A percentile compares a stretch with the other conserved stretches of the same genome.
Evolutionary conservation across 768 basidiomycete genomes (phyloP).

Genomic region (Hericium coralloides): DNA sequence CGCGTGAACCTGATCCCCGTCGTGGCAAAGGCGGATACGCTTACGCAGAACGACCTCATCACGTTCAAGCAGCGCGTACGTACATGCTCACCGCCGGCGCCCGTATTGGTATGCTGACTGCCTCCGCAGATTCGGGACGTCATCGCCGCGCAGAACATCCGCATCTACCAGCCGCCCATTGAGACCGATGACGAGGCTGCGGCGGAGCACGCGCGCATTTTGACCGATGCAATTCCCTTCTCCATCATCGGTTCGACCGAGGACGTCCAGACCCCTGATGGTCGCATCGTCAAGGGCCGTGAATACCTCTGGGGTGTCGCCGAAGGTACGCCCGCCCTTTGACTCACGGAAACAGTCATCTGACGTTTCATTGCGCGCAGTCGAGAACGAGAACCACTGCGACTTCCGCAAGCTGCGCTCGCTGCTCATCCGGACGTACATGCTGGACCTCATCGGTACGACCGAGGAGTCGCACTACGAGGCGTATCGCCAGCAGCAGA

Average conservation of each 20-base stretch:
- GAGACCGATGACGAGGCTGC: conserved; percentile 82
- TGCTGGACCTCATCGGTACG: conserved; percentile 95
- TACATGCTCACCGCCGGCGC: conserved; percentile 11
- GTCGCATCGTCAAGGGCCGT: conserved; percentile 90
- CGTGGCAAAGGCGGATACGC: conserved; percentile 94
- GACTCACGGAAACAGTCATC: not conserved
- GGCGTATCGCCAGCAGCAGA: conserved; percentile 95
- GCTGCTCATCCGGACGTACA: conserved; percentile 92
- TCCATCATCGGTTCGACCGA: conserved; percentile 97
- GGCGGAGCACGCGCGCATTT: conserved; percentile 80
- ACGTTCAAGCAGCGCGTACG: conserved; percentile 88
- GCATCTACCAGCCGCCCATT: conserved; percentile 89
- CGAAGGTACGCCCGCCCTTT: conserved; percentile 51
- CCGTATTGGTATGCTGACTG: conserved; percentile 8
- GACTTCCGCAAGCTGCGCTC: conserved; percentile 98
- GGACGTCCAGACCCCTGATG: conserved; percentile 87
- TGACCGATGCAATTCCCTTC: conserved; percentile 92
- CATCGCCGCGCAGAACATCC: conserved; percentile 84
- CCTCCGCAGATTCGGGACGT: conserved; percentile 72
- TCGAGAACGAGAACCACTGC: conserved; percentile 98
- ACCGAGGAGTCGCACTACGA: conserved; percentile 97
- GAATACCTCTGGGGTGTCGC: conserved; percentile 99
- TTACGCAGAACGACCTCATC: conserved; percentile 88
- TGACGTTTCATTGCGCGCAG: conserved; percentile 27
- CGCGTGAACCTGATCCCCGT: conserved; percentile 98